Evolutionary conservation across 352 stramenopile genomes (phyloP), one percentile per base, ranked within the genome.

Genomic region (Phytophthora colocasiae): DNA sequence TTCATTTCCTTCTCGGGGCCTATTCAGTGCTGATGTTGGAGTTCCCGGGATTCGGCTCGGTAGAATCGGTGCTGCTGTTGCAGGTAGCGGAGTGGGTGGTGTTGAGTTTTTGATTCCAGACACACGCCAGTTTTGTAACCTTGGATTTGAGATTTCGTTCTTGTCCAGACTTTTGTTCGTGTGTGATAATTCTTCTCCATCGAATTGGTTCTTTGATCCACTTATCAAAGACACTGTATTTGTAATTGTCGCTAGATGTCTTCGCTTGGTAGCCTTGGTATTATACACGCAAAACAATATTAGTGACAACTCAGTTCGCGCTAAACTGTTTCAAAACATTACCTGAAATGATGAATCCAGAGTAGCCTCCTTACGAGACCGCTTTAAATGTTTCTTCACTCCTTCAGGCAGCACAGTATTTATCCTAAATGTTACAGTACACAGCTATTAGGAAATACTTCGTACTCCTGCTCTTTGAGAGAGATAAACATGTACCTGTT

Each of bases 321-420:
- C 6, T n/a, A 38, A 17, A 19, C 38, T 5, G n/a, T 14, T 48
- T 43, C 15, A 56, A 39, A 41, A 1, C 10, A 4, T 6, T 67
- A 89, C 82, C 69, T 83, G 69, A 44, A 53, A 53, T 32, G 76
- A 63, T 11, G 60, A 73, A 14, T 58, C 56, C 3, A 64, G 38
- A n/a, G 62, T 64, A 32, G 63, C 66, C 24, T 84, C 71, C 39
- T 78, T 77, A 26, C 59, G 54, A 45, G 77, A 61, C 29, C 82
- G 67, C 57, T 91, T 89, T 36, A 91, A 57, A 47, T 91, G 78
- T 55, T 89, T 91, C 29, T 89, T 91, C 22, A 89, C 82, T 26
- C 55, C 71, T 41, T 83, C 61, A n/a, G 63, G 48, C 19, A 91
- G 55, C 58, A 79, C 52, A 22, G 47, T 53, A 45, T 88, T 79